Base-by-base conservation (phyloP, 2,329 filamentous ascomycete genomes). In the Monosporascus sp. region DNA sequence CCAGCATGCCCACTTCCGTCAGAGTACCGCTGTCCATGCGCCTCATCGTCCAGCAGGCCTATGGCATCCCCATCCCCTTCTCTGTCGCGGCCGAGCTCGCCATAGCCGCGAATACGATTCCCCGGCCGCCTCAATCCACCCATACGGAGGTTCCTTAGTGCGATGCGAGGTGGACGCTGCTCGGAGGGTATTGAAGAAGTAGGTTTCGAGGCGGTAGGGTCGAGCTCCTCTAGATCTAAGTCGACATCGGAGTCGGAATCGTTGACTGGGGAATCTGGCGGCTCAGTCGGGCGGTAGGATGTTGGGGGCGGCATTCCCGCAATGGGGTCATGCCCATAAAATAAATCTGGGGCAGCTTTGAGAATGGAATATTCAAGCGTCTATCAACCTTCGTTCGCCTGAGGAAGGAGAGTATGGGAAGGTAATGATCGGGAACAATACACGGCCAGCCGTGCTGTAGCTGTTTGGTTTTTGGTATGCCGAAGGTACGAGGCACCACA, bases 201-300 rank as follows among this genome's bases (percentile, higher is more conserved):
- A 63, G 59, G 66, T n/a, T 73, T 72, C 54, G 66, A 62, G 37
- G 65, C 65, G 20, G 67, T 68, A 52, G 89, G 88, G 66, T 92
- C 88, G 60, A 94, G 84, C 75, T 93, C 89, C 65, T 90, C 81
- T 61, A 90, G 79, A 63, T 92, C 87, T 64, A 94, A 77, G 58
- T 89, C 86, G 61, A 87, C 82, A 68, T 93, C 88, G 57, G 86
- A 89, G 68, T 92, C 88, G 67, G 85, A 89, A 67, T 91, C 87
- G 71, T 84, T 76, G 63, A 75, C 71, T 55, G 79, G 79, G 55
- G 81, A 83, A 71, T 87, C 83, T 71, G 84, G 84, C 65, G 81
- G 80, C 68, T 85, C 80, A 65, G 81, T 74, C 62, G 74, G 71
- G 65, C 74, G 76, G 68, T 78, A 76, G 37, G 75, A 68, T 52